These are phyloP conservation scores for Rhodamnia rubescens DNA, from an alignment of 345 rosid genomes.

Conservation along the genomic window DNA sequence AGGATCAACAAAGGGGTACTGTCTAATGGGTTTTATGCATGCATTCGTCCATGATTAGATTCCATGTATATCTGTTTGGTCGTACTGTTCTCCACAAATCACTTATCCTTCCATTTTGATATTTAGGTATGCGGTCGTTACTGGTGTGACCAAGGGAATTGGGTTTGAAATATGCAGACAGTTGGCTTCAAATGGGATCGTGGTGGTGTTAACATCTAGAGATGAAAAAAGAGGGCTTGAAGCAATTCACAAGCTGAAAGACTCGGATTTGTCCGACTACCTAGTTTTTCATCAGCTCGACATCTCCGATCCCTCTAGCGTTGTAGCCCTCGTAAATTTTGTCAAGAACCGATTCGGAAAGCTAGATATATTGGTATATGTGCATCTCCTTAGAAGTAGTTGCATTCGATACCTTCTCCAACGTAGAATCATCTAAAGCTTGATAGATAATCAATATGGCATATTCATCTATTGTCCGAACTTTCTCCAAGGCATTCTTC, in stretches of 20 bases:
- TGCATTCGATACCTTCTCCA: no score
- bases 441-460: no score
- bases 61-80: background rate
- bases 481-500: no score
- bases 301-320: constrained; percentile 5
- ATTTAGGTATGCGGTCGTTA: constrained; percentile 1
- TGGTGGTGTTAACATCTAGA: constrained; percentile 9
- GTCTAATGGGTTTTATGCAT: background rate
- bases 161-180: constrained; percentile 7
- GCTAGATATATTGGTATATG: constrained; percentile 18
- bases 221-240: constrained; percentile 19
- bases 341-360: constrained; percentile 5
- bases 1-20: background rate
- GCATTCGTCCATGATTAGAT: background rate
- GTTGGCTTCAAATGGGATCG: constrained; percentile 12
- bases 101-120: background rate
- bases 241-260: constrained; percentile 9
- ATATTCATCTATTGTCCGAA: no score
- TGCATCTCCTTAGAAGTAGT: no score
- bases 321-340: constrained; percentile 8
- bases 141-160: constrained; percentile 8
- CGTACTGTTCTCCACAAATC: background rate
- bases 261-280: background rate
- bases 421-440: no score
- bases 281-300: constrained; percentile 15